A percentile compares a stretch with the other conserved stretches of the same genome.
phyloP scores from a whole-genome alignment of 306 rosid genomes.

The Trifolium dubium region DNA sequence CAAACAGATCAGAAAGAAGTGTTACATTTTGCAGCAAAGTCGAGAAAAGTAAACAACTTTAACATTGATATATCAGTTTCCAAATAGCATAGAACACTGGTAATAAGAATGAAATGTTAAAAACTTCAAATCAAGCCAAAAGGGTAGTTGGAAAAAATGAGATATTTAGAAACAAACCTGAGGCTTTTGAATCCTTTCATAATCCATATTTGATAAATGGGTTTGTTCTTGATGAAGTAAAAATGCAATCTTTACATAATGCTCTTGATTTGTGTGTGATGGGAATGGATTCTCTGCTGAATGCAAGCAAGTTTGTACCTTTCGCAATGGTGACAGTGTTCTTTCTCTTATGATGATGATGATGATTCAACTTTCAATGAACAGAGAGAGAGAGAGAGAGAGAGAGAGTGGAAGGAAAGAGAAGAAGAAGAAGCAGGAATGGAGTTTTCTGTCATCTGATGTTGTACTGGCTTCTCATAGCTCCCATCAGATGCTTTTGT shows the following conservation, averaged over 20 bases:
- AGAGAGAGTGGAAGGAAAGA: slow-evolving; percentile 13
- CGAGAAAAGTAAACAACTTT: slow-evolving; percentile 22
- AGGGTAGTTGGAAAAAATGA: background rate
- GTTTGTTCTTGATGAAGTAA: slow-evolving; percentile 31
- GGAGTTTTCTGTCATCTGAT: slow-evolving; percentile 16
- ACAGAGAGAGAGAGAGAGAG: slow-evolving; percentile 28
- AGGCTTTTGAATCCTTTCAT: slow-evolving; percentile 94
- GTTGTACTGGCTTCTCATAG: slow-evolving; percentile 27
- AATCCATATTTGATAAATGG: slow-evolving; percentile 66
- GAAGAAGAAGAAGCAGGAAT: slow-evolving; percentile 14
- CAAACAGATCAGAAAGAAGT: slow-evolving; percentile 45
- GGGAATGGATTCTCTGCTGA: background rate
- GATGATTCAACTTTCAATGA: slow-evolving; percentile 1
- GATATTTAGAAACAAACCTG: slow-evolving; percentile 55
- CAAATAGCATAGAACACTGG: slow-evolving; percentile 13
- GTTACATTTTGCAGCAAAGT: slow-evolving; percentile 38
- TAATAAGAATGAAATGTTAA: slow-evolving; percentile 27
- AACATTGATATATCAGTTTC: slow-evolving; percentile 30
- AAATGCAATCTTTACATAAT: slow-evolving; percentile 43
- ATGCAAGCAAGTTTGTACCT: slow-evolving; percentile 7
- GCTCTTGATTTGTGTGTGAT: slow-evolving; percentile 24
- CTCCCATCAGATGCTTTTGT: slow-evolving; percentile 49
- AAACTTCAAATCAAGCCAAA: slow-evolving; percentile 14
- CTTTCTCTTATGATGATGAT: background rate
- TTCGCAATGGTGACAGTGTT: slow-evolving; percentile 29